These are phyloP conservation scores for Backusella sp. DNA, from an alignment of 192 early-diverging fungal species.

Conservation along the genomic window DNA sequence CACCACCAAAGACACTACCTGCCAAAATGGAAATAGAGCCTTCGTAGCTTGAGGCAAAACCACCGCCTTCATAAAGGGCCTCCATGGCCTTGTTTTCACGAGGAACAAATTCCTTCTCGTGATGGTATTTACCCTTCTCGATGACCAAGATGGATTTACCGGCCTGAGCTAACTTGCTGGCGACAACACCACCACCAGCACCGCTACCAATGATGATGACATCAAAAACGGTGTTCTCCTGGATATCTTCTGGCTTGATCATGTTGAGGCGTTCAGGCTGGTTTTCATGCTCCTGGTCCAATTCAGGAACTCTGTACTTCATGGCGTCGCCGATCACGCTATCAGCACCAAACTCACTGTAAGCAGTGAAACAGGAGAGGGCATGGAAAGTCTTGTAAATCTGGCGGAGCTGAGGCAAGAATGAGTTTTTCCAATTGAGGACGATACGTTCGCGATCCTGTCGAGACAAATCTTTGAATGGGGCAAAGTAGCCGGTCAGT, in stretches of 20 bases:
- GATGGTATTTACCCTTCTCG: conserved; percentile 67
- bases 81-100: conserved; percentile 49
- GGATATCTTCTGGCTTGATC: not conserved
- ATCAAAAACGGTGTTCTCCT: conserved; percentile 33
- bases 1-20: conserved; percentile 75
- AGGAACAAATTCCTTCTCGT: conserved; percentile 49
- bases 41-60: conserved; percentile 46
- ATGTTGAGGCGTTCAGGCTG: not conserved
- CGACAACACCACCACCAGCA: conserved; percentile 66
- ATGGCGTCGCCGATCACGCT: conserved; percentile 50
- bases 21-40: conserved; percentile 53
- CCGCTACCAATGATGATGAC: conserved; percentile 72
- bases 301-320: conserved; percentile 52
- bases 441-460: conserved; percentile 36
- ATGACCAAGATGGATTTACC: conserved; percentile 68
- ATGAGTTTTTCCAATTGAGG: conserved; percentile 18
- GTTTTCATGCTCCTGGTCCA: not conserved
- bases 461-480: conserved; percentile 32
- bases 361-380: conserved; percentile 19
- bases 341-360: conserved; percentile 19
- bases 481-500: conserved; percentile 20
- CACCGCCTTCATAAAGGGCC: conserved; percentile 57
- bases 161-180: conserved; percentile 59
- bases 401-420: conserved; percentile 25
- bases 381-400: conserved; percentile 33